Conservation (phyloP, 2,329 filamentous ascomycete species). For the Colletotrichum tofieldiae region DNA sequence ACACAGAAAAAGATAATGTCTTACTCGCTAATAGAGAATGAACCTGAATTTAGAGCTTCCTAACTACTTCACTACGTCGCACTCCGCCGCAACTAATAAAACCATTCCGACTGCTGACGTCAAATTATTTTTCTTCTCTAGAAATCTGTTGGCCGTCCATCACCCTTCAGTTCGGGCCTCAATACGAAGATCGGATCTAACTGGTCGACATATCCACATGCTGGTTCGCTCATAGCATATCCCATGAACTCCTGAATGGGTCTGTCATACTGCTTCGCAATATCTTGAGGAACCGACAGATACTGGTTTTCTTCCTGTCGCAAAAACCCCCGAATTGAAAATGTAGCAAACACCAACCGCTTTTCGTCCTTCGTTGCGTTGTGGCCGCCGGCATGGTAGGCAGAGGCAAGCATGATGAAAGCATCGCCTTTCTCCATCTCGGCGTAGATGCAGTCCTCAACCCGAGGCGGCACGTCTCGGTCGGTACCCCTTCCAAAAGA, state of each 20-base stretch:
- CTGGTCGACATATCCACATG: slow-evolving; percentile 35
- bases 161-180: slow-evolving; percentile 28
- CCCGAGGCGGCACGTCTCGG: slow-evolving; percentile 22
- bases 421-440: slow-evolving; percentile 47
- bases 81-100: too few species aligned
- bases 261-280: slow-evolving; percentile 18
- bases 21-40: too few species aligned
- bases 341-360: slow-evolving; percentile 32
- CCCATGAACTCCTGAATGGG: slow-evolving; percentile 34
- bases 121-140: neutral
- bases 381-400: slow-evolving; percentile 46
- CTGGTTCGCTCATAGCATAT: slow-evolving; percentile 31
- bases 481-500: slow-evolving; percentile 18
- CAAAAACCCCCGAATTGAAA: slow-evolving; percentile 29
- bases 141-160: slow-evolving; percentile 26
- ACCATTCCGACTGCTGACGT: too few species aligned
- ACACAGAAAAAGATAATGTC: too few species aligned
- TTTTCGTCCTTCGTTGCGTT: slow-evolving; percentile 43
- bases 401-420: slow-evolving; percentile 47
- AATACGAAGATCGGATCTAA: slow-evolving; percentile 33
- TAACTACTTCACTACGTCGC: too few species aligned
- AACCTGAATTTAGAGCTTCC: too few species aligned
- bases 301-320: slow-evolving; percentile 38
- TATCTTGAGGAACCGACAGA: slow-evolving; percentile 19
- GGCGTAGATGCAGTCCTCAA: slow-evolving; percentile 40